These are phyloP conservation scores for Butyriboletus appendiculatus DNA, from an alignment of 1,284 basidiomycete genomes.

Conservation along the genomic window DNA sequence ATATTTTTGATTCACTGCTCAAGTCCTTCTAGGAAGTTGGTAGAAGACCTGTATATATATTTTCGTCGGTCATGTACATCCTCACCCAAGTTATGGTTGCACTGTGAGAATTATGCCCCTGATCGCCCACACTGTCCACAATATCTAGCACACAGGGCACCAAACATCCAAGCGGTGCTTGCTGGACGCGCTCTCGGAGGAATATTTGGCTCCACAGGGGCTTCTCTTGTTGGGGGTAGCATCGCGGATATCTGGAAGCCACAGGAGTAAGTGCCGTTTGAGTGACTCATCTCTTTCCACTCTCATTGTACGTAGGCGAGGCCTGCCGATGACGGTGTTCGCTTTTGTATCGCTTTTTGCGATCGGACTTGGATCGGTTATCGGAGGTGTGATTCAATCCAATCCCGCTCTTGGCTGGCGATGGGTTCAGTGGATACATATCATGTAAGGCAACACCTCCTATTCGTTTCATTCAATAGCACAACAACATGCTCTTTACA, in stretches of 20 bases:
- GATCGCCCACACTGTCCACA: not conserved
- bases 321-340: conserved; percentile 59
- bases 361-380: conserved; percentile 54
- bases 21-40: conserved; percentile 42
- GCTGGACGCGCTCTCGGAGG: conserved; percentile 26
- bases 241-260: conserved; percentile 48
- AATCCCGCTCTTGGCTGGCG: conserved; percentile 54
- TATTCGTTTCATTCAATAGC: not conserved
- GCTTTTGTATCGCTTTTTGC: conserved; percentile 46
- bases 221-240: conserved; percentile 61
- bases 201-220: conserved; percentile 48
- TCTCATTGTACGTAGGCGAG: conserved; percentile 40
- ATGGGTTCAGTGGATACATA: conserved; percentile 67
- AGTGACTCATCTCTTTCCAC: not conserved
- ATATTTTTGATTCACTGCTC: not conserved
- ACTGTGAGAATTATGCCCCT: conserved; percentile 35
- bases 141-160: conserved; percentile 18
- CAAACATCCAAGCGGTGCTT: conserved; percentile 28
- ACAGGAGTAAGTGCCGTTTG: conserved; percentile 19
- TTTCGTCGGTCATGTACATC: conserved; percentile 40
- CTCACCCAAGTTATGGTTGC: conserved; percentile 41
- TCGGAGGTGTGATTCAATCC: conserved; percentile 57
- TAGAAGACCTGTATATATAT: conserved; percentile 46
- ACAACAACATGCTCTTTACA: conserved; percentile 19
- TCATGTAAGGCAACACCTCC: conserved; percentile 40